Base-by-base conservation (phyloP, 2,329 filamentous ascomycete species). In the Monosporascus sp. region DNA sequence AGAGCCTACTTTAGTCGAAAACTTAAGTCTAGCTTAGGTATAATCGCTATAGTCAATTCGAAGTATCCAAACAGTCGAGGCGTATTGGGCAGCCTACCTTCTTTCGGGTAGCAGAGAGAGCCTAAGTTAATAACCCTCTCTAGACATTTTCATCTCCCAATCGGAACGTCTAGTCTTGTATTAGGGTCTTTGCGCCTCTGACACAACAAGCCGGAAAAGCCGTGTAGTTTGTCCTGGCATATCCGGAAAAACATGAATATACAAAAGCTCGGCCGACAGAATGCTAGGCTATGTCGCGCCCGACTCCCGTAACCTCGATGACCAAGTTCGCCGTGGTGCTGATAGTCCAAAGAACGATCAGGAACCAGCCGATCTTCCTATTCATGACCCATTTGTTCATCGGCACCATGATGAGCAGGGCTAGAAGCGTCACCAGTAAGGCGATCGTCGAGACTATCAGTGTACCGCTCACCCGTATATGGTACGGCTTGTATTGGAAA, bases 331-430 rank as follows among this genome's bases (percentile, higher is more conserved):
- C 75, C 37, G 89, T 65, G 0, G 93, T 97, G 66, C 89, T 92
- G 26, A 91, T 70, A 14, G 74, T 77, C 94, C 94, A 99, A 19
- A 97, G 71, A 9, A 74, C 79, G 62, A 99, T 88, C 62, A 97
- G 69, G 0, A 83, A 83, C 78, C 84, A 89, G 16, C 94, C 94
- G 61, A 99, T 90, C 69, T 79, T 86, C 51, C 86, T 81, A 66
- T 85, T 91, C 82, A 97, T 86, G 41, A 87, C 76, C 92, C 92
- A 97, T 58, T 85, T 84, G 70, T 94, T 96, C 74, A 87, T 67
- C 5, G 94, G 94, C 51, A 99, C 90, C 1, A 85, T 78, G 27
- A 96, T 78, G 56, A 99, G 75, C 59, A 99, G 72, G 3, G 87
- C 84, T 4, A 92, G 72, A 19, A 99, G 76, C 1, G 91, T 97